Evolutionary conservation across 106 monocot species (phyloP).

Genomic region (Phalaenopsis aphrodite): DNA sequence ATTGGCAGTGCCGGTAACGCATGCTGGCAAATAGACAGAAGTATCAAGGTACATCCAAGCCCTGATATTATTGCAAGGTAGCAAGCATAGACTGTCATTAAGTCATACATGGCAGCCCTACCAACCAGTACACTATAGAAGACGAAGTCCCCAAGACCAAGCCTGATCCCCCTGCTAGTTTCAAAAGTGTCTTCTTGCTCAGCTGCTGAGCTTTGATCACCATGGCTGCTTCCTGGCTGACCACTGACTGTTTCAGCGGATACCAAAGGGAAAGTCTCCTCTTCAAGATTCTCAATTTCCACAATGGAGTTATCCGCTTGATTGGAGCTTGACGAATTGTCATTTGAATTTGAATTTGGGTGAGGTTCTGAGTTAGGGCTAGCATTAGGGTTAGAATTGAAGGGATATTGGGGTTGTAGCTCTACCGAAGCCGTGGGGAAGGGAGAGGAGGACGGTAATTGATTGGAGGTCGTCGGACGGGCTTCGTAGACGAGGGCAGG

Average conservation of each 20-base stretch:
- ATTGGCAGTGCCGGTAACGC: slow-evolving; percentile 90
- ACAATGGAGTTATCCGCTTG: slow-evolving; percentile 9
- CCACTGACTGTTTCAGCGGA: background rate
- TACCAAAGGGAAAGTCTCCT: slow-evolving; percentile 41
- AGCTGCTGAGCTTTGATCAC: background rate
- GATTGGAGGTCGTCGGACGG: slow-evolving; percentile 30
- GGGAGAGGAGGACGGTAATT: slow-evolving; percentile 1
- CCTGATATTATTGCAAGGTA: slow-evolving; percentile 85
- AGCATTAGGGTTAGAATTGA: background rate
- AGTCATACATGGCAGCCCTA: slow-evolving; percentile 89
- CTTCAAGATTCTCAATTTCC: slow-evolving; percentile 30
- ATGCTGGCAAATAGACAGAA: slow-evolving; percentile 55
- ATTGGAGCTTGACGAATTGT: background rate
- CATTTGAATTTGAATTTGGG: background rate
- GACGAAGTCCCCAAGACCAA: slow-evolving; percentile 88
- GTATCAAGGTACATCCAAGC: slow-evolving; percentile 79
- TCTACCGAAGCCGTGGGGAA: slow-evolving; percentile 20
- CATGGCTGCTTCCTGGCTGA: background rate
- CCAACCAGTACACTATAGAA: slow-evolving; percentile 96
- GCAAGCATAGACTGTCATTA: slow-evolving; percentile 96
- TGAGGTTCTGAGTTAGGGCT: background rate
- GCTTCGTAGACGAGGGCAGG: slow-evolving; percentile 90
- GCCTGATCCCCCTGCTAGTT: slow-evolving; percentile 46
- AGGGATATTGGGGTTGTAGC: slow-evolving; percentile 24
- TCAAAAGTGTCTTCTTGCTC: slow-evolving; percentile 25